A percentile compares a stretch with the other conserved stretches of the same genome.
Evolutionary conservation across 257 asterid genomes (phyloP).

Genomic region (Nicotiana noctiflora): DNA sequence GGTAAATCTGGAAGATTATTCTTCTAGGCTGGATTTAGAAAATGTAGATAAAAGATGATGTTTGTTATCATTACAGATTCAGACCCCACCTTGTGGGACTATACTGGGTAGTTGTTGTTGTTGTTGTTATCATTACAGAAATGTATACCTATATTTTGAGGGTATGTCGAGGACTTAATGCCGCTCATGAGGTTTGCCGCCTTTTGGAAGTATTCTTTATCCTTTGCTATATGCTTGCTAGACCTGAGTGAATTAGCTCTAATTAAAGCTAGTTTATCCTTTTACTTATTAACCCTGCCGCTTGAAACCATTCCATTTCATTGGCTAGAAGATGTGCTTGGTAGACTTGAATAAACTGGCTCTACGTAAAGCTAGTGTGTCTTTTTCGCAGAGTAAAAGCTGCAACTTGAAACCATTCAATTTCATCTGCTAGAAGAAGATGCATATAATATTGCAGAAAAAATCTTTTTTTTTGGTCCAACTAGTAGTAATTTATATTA

Average conservation of each 20-base stretch:
- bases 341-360: not conserved
- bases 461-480: too few species aligned
- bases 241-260: not conserved
- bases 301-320: not conserved
- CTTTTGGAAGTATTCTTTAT: not conserved
- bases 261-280: not conserved
- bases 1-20: not conserved
- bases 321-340: not conserved
- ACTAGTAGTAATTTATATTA: too few species aligned
- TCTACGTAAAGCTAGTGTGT: not conserved
- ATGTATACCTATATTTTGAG: not conserved
- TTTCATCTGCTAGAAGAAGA: not conserved
- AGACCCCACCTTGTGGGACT: too few species aligned
- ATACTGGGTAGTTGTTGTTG: too few species aligned
- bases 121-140: not conserved
- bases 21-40: not conserved
- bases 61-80: not conserved
- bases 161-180: not conserved
- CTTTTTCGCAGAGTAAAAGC: not conserved
- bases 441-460: not conserved
- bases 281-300: not conserved
- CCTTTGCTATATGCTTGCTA: not conserved
- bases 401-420: not conserved
- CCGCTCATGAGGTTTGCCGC: not conserved
- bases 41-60: not conserved